Conservation (phyloP, 495 filamentous ascomycete species). For the Penicillium cataractarum region DNA sequence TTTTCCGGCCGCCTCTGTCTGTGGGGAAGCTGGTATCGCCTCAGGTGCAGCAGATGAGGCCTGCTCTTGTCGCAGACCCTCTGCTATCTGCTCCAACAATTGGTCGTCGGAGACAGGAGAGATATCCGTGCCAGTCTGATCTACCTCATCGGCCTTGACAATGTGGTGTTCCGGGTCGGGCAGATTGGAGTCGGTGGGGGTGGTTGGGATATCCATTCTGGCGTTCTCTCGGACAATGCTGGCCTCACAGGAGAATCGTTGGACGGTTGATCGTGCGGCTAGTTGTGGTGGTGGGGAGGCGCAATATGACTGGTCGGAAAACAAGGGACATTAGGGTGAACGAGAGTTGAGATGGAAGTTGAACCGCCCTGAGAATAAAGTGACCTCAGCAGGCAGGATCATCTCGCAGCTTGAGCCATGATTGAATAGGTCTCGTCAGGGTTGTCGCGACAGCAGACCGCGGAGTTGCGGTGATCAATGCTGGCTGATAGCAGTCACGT, state of each 20-base stretch:
- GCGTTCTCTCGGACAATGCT: not conserved
- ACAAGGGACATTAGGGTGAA: constrained; percentile 18
- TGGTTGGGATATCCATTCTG: constrained; percentile 38
- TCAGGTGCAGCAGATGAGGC: constrained; percentile 25
- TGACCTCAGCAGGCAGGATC: constrained; percentile 6
- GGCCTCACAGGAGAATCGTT: constrained; percentile 12
- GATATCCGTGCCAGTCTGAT: constrained; percentile 58
- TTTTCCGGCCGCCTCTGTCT: constrained; percentile 27
- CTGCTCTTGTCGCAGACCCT: constrained; percentile 52
- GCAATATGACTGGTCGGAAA: not conserved
- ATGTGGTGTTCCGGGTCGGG: constrained; percentile 47
- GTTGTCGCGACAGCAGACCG: not conserved
- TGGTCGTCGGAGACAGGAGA: constrained; percentile 52
- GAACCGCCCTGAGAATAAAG: not conserved
- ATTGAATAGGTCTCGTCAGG: not conserved
- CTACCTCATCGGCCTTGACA: constrained; percentile 59
- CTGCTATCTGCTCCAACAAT: constrained; percentile 52
- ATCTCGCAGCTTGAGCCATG: constrained; percentile 7
- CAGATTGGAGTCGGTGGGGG: constrained; percentile 27
- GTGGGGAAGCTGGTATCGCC: constrained; percentile 10
- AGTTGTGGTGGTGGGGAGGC: not conserved
- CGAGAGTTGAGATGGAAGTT: not conserved
- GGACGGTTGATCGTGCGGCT: constrained; percentile 9
- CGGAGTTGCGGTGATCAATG: constrained; percentile 16
- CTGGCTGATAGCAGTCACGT: constrained; percentile 12